A percentile compares a stretch with the other conserved stretches of the same genome.
phyloP scores from a whole-genome alignment of 2,329 filamentous ascomycete genomes.

The Monilinia laxa region DNA sequence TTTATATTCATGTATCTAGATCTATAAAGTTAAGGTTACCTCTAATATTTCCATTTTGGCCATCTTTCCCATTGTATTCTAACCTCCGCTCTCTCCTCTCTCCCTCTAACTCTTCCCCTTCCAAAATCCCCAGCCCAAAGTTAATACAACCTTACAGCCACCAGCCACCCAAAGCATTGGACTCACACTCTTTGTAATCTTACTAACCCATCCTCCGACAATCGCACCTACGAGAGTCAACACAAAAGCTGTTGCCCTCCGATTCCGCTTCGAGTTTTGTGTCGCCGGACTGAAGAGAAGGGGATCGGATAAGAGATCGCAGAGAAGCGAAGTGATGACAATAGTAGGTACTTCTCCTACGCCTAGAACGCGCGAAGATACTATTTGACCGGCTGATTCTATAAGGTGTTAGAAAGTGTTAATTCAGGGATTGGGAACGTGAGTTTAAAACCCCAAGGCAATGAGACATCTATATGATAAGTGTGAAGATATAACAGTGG shows the following conservation, averaged over 20 bases:
- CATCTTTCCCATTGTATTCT: background rate
- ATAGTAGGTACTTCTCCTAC: slow-evolving; percentile 70
- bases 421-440: background rate
- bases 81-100: background rate
- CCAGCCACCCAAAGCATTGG: slow-evolving; percentile 42
- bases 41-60: background rate
- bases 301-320: slow-evolving; percentile 69
- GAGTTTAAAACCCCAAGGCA: background rate
- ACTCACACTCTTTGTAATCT: slow-evolving; percentile 50
- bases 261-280: slow-evolving; percentile 50
- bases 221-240: slow-evolving; percentile 51
- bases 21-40: too few species aligned
- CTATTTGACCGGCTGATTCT: slow-evolving; percentile 72
- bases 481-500: background rate
- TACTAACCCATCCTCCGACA: slow-evolving; percentile 47
- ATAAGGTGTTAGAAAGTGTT: background rate
- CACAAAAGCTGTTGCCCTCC: slow-evolving; percentile 49
- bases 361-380: slow-evolving; percentile 67
- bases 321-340: slow-evolving; percentile 76
- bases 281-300: slow-evolving; percentile 43
- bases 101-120: background rate
- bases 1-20: slow-evolving; percentile 1
- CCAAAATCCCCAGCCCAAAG: slow-evolving; percentile 50
- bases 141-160: slow-evolving; percentile 52
- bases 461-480: background rate